Percentiles rank a stretch among this genome's conserved stretches.
These are phyloP conservation scores for Diaporthe batatas DNA, from an alignment of 2,329 filamentous ascomycete species.

Conservation along the genomic window DNA sequence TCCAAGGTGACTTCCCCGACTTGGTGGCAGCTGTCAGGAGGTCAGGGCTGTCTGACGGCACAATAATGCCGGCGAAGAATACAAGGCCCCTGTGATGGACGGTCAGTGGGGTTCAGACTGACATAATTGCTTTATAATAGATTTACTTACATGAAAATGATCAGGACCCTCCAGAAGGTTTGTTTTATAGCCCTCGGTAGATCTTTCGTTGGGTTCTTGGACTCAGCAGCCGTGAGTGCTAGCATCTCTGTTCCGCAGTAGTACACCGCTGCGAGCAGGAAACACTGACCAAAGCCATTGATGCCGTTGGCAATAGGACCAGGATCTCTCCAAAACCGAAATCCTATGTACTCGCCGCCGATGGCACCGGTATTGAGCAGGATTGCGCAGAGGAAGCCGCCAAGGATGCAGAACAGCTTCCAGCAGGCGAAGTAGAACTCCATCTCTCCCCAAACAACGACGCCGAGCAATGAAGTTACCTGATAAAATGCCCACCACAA, in stretches of 20 bases:
- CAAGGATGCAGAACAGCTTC: slow-evolving; percentile 52
- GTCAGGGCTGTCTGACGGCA: slow-evolving; percentile 50
- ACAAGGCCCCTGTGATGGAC: slow-evolving; percentile 46
- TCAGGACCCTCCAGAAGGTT: slow-evolving; percentile 50
- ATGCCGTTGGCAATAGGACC: slow-evolving; percentile 53
- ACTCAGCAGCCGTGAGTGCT: slow-evolving; percentile 53
- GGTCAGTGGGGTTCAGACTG: neutral
- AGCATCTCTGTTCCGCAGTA: slow-evolving; percentile 55
- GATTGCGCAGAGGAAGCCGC: slow-evolving; percentile 52
- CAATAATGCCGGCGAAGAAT: slow-evolving; percentile 51
- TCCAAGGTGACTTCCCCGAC: slow-evolving; percentile 50
- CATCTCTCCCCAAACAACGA: slow-evolving; percentile 51
- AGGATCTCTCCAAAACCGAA: slow-evolving; percentile 51
- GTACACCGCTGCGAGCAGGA: slow-evolving; percentile 53
- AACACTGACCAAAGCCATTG: slow-evolving; percentile 52
- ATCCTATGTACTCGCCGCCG: slow-evolving; percentile 53
- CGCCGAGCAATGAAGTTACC: slow-evolving; percentile 52
- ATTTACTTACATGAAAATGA: slow-evolving; percentile 46
- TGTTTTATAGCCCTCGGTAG: slow-evolving; percentile 50
- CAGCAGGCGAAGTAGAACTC: slow-evolving; percentile 51
- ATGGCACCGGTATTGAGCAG: slow-evolving; percentile 53
- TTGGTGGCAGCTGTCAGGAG: slow-evolving; percentile 52
- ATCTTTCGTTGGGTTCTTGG: slow-evolving; percentile 49
- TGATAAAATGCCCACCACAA: slow-evolving; percentile 61
- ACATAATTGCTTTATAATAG: too few relatives aligned